Evolutionary conservation across 495 filamentous ascomycete genomes (phyloP).

Genomic region (Trichoderma reesei): DNA sequence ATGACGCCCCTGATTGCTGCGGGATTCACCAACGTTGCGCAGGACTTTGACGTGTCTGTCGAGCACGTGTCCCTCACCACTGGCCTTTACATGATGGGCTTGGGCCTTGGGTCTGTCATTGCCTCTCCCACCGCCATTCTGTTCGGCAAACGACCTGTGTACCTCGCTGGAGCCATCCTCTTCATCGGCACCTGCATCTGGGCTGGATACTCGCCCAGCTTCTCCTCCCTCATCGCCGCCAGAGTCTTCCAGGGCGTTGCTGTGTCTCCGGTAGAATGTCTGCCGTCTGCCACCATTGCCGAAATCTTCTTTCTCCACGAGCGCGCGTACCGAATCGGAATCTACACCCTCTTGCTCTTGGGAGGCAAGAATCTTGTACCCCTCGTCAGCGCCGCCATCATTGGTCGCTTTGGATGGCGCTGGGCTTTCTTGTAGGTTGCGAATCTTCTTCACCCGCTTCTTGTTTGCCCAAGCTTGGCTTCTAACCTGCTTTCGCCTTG

Average conservation of each 20-base stretch:
- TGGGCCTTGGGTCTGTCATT: slow-evolving; percentile 75
- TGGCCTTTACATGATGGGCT: slow-evolving; percentile 89
- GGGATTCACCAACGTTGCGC: slow-evolving; percentile 75
- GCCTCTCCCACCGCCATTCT: slow-evolving; percentile 87
- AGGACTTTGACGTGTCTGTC: slow-evolving; percentile 56
- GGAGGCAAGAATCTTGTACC: slow-evolving; percentile 92
- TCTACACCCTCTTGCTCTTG: slow-evolving; percentile 82
- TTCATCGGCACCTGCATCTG: slow-evolving; percentile 74
- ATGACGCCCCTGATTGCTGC: slow-evolving; percentile 89
- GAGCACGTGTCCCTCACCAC: slow-evolving; percentile 80
- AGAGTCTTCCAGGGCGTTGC: slow-evolving; percentile 81
- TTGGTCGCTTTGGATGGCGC: slow-evolving; percentile 68
- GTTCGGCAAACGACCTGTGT: slow-evolving; percentile 85
- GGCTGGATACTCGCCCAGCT: slow-evolving; percentile 78
- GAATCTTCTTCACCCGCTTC: not conserved
- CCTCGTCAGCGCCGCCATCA: slow-evolving; percentile 78
- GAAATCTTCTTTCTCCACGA: slow-evolving; percentile 98
- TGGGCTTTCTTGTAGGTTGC: slow-evolving; percentile 78
- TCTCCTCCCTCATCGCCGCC: slow-evolving; percentile 68
- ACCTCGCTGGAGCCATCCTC: slow-evolving; percentile 65
- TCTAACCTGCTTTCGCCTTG: slow-evolving; percentile 17
- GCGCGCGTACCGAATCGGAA: slow-evolving; percentile 86
- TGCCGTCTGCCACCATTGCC: slow-evolving; percentile 89
- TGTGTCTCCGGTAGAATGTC: slow-evolving; percentile 84
- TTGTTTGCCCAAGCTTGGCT: not conserved